These are phyloP conservation scores for Talaromyces wortmannii DNA, from an alignment of 495 filamentous ascomycete species.

Conservation along the genomic window DNA sequence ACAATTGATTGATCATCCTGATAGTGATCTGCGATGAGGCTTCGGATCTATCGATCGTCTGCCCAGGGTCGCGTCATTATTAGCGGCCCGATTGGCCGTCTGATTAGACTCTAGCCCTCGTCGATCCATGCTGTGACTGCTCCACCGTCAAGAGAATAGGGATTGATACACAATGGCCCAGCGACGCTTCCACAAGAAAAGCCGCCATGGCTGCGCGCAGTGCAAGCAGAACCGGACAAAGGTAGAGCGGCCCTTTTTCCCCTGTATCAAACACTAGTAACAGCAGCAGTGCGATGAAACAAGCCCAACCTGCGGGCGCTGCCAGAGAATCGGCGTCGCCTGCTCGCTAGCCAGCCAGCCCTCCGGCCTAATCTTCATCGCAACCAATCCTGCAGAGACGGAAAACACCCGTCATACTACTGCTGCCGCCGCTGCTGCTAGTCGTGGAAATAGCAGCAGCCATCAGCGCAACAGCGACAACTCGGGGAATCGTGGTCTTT, in stretches of 20 bases:
- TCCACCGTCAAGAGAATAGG: neutral
- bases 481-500: no score
- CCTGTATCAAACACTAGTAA: neutral
- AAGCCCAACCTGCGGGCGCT: conserved; percentile 1
- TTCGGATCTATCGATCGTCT: no score
- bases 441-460: no score
- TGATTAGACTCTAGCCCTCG: no score
- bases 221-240: conserved; percentile 22
- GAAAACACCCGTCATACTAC: neutral
- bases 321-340: neutral
- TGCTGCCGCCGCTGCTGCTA: no score
- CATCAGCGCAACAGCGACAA: no score
- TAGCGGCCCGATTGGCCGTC: no score
- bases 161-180: conserved; percentile 19
- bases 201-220: conserved; percentile 24
- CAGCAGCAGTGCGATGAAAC: neutral
- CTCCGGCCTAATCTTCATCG: conserved; percentile 1
- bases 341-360: neutral
- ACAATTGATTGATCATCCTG: no score
- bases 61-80: no score
- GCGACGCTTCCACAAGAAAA: conserved; percentile 27
- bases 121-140: no score
- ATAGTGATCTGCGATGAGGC: no score
- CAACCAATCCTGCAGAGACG: neutral
- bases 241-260: neutral